A percentile compares a stretch with the other conserved stretches of the same genome.
phyloP scores from a whole-genome alignment of 495 filamentous ascomycete genomes.

The Pyrenula aspistea region DNA sequence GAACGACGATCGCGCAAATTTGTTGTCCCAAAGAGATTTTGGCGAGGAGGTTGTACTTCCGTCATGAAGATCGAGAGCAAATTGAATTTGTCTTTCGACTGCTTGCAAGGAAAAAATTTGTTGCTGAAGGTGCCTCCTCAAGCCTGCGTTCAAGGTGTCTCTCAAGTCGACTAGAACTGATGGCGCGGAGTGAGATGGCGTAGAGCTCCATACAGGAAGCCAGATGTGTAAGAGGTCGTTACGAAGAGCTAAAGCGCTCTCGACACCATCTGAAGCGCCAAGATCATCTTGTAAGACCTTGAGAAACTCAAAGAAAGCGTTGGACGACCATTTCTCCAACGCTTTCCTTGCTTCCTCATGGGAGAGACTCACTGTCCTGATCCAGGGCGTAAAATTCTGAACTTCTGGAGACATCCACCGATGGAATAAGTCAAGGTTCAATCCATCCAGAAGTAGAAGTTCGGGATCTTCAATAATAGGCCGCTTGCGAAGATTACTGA shows the following conservation, averaged over 20 bases:
- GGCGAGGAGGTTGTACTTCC: constrained; percentile 29
- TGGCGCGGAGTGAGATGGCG: constrained; percentile 32
- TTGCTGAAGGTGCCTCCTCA: constrained; percentile 43
- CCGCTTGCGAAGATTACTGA: constrained; percentile 54
- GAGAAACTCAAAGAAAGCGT: constrained; percentile 54
- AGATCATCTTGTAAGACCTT: constrained; percentile 44
- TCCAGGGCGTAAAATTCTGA: constrained; percentile 77
- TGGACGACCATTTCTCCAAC: constrained; percentile 61
- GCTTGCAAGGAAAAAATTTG: constrained; percentile 44
- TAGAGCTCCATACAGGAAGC: constrained; percentile 41
- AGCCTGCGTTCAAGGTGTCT: constrained; percentile 50
- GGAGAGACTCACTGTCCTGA: constrained; percentile 70
- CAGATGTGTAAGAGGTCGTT: constrained; percentile 60
- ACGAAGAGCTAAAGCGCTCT: constrained; percentile 50
- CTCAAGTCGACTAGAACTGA: constrained; percentile 58
- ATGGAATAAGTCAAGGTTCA: constrained; percentile 71
- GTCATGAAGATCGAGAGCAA: constrained; percentile 40
- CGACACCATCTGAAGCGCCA: constrained; percentile 46
- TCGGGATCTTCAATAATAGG: constrained; percentile 59
- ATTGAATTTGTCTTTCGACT: constrained; percentile 40
- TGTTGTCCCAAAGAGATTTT: constrained; percentile 49
- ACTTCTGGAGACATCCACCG: constrained; percentile 79
- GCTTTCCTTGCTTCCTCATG: constrained; percentile 49
- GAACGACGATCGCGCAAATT: constrained; percentile 26
- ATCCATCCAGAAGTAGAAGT: constrained; percentile 49